A percentile compares a stretch with the other conserved stretches of the same genome.
These are phyloP conservation scores for Globisporangium acanthophoron DNA, from an alignment of 352 stramenopile species.

Conservation along the genomic window DNA sequence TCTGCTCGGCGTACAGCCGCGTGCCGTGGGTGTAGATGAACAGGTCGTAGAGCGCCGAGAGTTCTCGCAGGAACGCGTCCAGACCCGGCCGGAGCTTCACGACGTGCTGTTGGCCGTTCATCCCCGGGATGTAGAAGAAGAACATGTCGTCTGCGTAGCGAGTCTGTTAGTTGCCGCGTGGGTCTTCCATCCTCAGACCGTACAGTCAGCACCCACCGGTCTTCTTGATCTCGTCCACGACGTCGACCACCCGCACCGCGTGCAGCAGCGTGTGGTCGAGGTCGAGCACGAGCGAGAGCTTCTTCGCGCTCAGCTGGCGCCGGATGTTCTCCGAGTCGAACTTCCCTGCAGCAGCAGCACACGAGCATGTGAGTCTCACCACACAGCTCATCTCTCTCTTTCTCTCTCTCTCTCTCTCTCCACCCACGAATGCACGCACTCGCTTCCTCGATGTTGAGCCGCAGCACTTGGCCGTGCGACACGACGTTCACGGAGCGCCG, in stretches of 20 bases:
- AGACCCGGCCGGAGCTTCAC: conserved; percentile 92
- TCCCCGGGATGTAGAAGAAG: conserved; percentile 72
- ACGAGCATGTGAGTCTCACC: conserved; percentile 21
- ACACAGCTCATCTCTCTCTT: conserved; percentile 11
- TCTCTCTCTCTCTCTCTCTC: conserved; percentile 10
- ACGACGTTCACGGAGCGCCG: conserved; percentile 67
- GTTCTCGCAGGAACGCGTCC: conserved; percentile 80
- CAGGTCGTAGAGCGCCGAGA: conserved; percentile 87
- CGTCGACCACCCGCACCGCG: conserved; percentile 76
- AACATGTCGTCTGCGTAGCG: conserved; percentile 57
- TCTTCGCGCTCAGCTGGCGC: conserved; percentile 82
- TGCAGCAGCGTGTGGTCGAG: conserved; percentile 97
- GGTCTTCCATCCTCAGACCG: background rate
- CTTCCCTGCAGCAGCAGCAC: conserved; percentile 49
- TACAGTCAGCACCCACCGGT: conserved; percentile 27
- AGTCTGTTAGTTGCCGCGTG: background rate
- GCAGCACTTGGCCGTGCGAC: conserved; percentile 87
- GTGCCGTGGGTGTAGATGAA: conserved; percentile 96
- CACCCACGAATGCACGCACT: conserved; percentile 83
- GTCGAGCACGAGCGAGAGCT: conserved; percentile 95
- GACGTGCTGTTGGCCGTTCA: conserved; percentile 79
- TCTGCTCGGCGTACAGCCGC: conserved; percentile 91
- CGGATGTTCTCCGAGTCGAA: conserved; percentile 84
- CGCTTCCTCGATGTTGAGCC: conserved; percentile 96
- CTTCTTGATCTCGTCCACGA: conserved; percentile 48